A percentile compares a stretch with the other conserved stretches of the same genome.
Conservation (phyloP, 306 rosid genomes). For the Bauhinia variegata region DNA sequence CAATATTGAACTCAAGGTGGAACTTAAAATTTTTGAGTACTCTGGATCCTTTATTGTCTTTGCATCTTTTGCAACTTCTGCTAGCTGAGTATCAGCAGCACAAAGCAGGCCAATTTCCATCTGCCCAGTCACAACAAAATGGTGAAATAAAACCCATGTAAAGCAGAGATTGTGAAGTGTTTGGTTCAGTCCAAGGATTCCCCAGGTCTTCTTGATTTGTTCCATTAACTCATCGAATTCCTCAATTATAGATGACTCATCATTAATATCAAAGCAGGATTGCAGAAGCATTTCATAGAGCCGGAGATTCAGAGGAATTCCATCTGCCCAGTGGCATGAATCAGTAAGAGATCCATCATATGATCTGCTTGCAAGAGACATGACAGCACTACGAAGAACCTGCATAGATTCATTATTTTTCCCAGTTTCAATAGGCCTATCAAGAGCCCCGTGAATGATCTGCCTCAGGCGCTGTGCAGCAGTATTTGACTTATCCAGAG, state of each 20-base stretch:
- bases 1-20: conserved; percentile 80
- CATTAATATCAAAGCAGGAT: conserved; percentile 78
- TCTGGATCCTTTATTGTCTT: conserved; percentile 85
- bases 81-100: conserved; percentile 73
- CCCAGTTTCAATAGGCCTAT: conserved; percentile 84
- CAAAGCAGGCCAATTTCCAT: conserved; percentile 74
- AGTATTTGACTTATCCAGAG: conserved; percentile 73
- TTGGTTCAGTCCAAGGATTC: conserved; percentile 90
- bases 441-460: conserved; percentile 76
- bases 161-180: conserved; percentile 87
- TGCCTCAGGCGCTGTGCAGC: conserved; percentile 78
- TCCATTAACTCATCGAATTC: conserved; percentile 96
- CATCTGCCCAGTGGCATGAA: conserved; percentile 98
- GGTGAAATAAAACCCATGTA: conserved; percentile 93
- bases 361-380: conserved; percentile 82
- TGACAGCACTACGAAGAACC: conserved; percentile 91
- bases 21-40: conserved; percentile 81
- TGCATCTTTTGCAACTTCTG: conserved; percentile 93
- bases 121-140: conserved; percentile 92
- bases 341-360: conserved; percentile 76
- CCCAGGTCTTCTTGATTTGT: conserved; percentile 98
- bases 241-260: conserved; percentile 77
- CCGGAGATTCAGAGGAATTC: conserved; percentile 88
- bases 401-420: conserved; percentile 88
- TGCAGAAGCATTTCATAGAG: conserved; percentile 85